phyloP scores from a whole-genome alignment of 306 rosid species.

The barrel medic (Medicago truncatula) region MtrunA17r5.0-ANR NC_053044.1:23452501-23453000 shows the following conservation, averaged over 20 bases:
- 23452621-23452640: slow-evolving; percentile 10
- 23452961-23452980: slow-evolving; percentile 68
- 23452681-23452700: slow-evolving; percentile 88
- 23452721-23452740: slow-evolving; percentile 47
- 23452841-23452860: slow-evolving; percentile 63
- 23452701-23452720: slow-evolving; percentile 68
- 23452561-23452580: slow-evolving; percentile 22
- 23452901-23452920: slow-evolving; percentile 61
- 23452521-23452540: background rate
- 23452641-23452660: slow-evolving; percentile 20
- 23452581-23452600: slow-evolving; percentile 28
- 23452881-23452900: slow-evolving; percentile 61
- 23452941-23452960: slow-evolving; percentile 61
- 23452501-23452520: slow-evolving; percentile 35
- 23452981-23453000: slow-evolving; percentile 83
- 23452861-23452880: slow-evolving; percentile 63
- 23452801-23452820: slow-evolving; percentile 69
- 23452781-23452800: slow-evolving; percentile 58
- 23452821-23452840: slow-evolving; percentile 47
- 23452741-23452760: slow-evolving; percentile 64
- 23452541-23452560: slow-evolving; percentile 25
- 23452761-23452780: slow-evolving; percentile 61
- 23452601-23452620: slow-evolving; percentile 11
- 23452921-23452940: slow-evolving; percentile 70
- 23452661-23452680: slow-evolving; percentile 83